phyloP scores from a whole-genome alignment of 192 early-diverging fungal genomes.

The Dissophora globulifera region DNA sequence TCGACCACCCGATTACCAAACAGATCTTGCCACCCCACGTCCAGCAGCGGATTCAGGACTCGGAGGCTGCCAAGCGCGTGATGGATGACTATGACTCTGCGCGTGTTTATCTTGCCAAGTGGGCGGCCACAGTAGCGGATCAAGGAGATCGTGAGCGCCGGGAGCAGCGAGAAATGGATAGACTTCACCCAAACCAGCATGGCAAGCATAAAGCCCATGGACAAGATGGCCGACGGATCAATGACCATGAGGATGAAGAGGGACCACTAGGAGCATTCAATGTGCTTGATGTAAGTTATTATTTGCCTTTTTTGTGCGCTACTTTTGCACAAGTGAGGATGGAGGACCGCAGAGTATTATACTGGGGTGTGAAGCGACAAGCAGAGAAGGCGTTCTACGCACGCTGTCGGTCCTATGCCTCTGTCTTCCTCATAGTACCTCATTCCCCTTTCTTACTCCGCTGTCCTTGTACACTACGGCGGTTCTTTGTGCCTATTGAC shows the following conservation, averaged over 20 bases:
- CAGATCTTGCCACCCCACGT: constrained; percentile 66
- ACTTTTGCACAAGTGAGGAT: too few species aligned
- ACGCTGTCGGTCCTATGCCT: too few species aligned
- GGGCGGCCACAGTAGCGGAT: constrained; percentile 71
- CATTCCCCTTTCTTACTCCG: too few species aligned
- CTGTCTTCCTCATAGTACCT: too few species aligned
- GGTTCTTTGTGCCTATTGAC: too few species aligned
- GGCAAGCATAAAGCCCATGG: constrained; percentile 7
- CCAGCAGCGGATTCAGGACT: constrained; percentile 61
- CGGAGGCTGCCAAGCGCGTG: constrained; percentile 65
- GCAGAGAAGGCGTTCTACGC: too few species aligned
- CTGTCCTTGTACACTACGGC: too few species aligned
- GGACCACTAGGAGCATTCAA: constrained; percentile 40
- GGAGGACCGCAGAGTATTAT: too few species aligned
- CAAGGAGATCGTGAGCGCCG: constrained; percentile 46
- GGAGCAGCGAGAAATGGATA: constrained; percentile 26
- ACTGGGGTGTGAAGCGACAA: too few species aligned
- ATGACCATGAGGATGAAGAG: constrained; percentile 35
- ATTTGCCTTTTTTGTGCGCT: background rate
- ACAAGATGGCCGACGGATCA: constrained; percentile 23
- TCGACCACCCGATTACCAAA: constrained; percentile 65
- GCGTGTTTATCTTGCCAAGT: constrained; percentile 80
- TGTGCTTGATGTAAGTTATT: constrained; percentile 44
- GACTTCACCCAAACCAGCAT: constrained; percentile 7
- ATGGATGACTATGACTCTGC: constrained; percentile 86